A percentile compares a stretch with the other conserved stretches of the same genome.
These are phyloP conservation scores for Elaeis guineensis DNA, from an alignment of 176 grass and related monocot species.

Conservation along the genomic window DNA sequence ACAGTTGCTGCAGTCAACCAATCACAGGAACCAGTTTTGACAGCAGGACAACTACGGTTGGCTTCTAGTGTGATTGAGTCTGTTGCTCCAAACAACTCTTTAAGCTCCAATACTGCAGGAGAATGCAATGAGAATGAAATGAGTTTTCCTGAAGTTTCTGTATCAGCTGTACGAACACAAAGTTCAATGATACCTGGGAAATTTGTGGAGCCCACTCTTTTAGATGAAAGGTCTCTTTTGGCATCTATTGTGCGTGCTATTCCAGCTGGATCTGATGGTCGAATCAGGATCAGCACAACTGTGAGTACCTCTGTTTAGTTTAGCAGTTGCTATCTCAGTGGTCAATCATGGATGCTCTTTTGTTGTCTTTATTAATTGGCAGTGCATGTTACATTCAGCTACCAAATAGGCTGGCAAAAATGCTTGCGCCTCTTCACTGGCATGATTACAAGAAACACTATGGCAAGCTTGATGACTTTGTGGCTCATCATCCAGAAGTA, in stretches of 20 bases:
- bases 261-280: conserved; percentile 57
- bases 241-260: conserved; percentile 90
- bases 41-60: conserved; percentile 22
- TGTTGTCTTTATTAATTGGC: not conserved
- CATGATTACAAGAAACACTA: conserved; percentile 94
- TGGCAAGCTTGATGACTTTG: conserved; percentile 97
- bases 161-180: not conserved
- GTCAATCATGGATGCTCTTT: no score
- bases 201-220: conserved; percentile 47
- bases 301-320: conserved; percentile 36
- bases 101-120: conserved; percentile 19
- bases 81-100: conserved; percentile 24
- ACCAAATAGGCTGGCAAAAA: conserved; percentile 92
- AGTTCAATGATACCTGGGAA: conserved; percentile 22
- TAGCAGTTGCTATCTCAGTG: no score
- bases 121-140: conserved; percentile 26
- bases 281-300: conserved; percentile 83
- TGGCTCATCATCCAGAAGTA: conserved; percentile 81
- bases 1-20: conserved; percentile 31
- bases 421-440: conserved; percentile 97
- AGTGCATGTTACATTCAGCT: conserved; percentile 33
- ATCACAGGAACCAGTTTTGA: conserved; percentile 23
- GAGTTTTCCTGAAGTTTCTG: conserved; percentile 20
- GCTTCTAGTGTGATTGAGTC: conserved; percentile 19
- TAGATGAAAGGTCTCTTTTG: conserved; percentile 84